Conservation (phyloP, 1,284 basidiomycete species). For the Meira nashicola region DNA sequence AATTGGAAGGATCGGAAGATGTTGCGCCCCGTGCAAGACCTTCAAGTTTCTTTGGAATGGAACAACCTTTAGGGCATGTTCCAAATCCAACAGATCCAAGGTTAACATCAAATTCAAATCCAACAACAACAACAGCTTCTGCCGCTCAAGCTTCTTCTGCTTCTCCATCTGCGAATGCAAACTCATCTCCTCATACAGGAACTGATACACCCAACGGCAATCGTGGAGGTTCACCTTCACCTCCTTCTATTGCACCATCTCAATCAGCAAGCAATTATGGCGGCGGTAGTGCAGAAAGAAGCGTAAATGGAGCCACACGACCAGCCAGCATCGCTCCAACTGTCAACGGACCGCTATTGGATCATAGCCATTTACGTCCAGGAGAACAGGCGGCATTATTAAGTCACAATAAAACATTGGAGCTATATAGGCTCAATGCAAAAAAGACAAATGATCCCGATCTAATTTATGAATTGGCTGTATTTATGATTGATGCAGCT, state of each 20-base stretch:
- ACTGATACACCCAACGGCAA: conserved; percentile 2
- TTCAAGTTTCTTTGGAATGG: conserved; percentile 42
- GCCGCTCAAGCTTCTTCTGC: conserved; percentile 14
- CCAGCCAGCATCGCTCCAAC: conserved; percentile 43
- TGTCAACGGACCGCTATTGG: conserved; percentile 59
- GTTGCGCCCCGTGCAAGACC: conserved; percentile 16
- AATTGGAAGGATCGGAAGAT: background rate
- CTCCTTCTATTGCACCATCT: conserved; percentile 17
- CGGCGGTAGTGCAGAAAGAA: conserved; percentile 19
- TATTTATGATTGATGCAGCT: conserved; percentile 90
- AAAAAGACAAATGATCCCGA: conserved; percentile 98
- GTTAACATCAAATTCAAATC: background rate
- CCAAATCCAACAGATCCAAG: conserved; percentile 16
- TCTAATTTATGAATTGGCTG: conserved; percentile 94
- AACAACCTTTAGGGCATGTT: conserved; percentile 22
- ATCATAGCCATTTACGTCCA: conserved; percentile 88
- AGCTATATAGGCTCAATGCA: conserved; percentile 92
- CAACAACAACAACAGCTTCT: too few relatives aligned
- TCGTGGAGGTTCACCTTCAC: background rate
- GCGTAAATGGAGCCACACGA: conserved; percentile 23
- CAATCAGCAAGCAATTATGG: conserved; percentile 22
- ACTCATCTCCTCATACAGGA: background rate
- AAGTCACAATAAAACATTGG: conserved; percentile 88
- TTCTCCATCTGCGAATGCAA: conserved; percentile 9
- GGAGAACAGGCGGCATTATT: conserved; percentile 87